Base-by-base conservation (phyloP, 148 eudicot species). In the Vaccinium vitisidaea region DNA sequence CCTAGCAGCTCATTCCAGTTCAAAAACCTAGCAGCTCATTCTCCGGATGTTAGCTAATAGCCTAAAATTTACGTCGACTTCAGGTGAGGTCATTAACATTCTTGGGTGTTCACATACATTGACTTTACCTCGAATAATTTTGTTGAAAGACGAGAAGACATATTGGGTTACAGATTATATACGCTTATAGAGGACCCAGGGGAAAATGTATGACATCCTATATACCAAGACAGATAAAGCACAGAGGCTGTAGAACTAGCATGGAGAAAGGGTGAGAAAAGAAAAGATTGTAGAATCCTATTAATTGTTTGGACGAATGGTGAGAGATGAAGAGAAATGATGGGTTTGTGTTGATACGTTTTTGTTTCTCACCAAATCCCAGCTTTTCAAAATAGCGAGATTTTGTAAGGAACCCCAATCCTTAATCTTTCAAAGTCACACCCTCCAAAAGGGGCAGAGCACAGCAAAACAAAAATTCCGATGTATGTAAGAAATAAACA, bases 1-100 rank as follows among this genome's bases (percentile, higher is more conserved):
- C 25, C 76, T 48, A 82, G 23, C 76, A 65, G 76, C 48, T 67
- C 46, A 79, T 55, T 56, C 49, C n/a, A n/a, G n/a, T n/a, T n/a
- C n/a, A n/a, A n/a, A n/a, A 61, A 49, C 25, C 76, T 48, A 82
- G 23, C 76, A 65, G 76, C 48, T 67, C 46, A 79, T 55, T 56
- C 49, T 79, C 23, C 48, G 12, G 49, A 79, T 30, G 25, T 79
- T 54, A 49, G 76, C 58, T 52, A 8, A 67, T 9, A 49, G 1
- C 30, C 39, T 25, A 36, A 6, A 13, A 27, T 13, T 27, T 48
- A 27, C 54, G 25, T 23, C 14, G 19, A 65, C 12, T n/a, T 39
- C 13, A 15, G 36, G 39, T 36, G 39, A 36, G 39, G 52, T 48
- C 56, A 65, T 80, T 16, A 32, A 48, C 21, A 54, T 25, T 80